Conservation (phyloP, 2,329 filamentous ascomycete genomes). For the Fusarium sarcochroum region DNA sequence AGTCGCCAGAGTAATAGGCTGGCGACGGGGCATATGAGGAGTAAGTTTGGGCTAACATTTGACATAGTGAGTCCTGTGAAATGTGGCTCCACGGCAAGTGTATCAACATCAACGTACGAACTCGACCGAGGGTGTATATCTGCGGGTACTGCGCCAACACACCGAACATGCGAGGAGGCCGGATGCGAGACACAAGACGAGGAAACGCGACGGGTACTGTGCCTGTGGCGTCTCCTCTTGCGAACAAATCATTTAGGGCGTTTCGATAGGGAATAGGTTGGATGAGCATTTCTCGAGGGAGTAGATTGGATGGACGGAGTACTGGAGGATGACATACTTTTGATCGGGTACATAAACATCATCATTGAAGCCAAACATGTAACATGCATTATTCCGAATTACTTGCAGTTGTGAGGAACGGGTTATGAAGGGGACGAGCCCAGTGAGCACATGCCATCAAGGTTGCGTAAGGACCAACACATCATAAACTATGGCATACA, state of each 20-base stretch:
- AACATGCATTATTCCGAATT: conserved; percentile 1
- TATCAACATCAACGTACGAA: conserved; percentile 69
- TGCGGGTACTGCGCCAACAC: conserved; percentile 75
- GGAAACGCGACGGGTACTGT: conserved; percentile 44
- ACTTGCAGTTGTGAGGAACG: neutral
- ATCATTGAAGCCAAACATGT: conserved; percentile 12
- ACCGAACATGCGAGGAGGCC: conserved; percentile 65
- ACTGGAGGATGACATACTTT: conserved; percentile 33
- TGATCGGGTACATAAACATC: conserved; percentile 34
- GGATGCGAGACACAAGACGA: conserved; percentile 61
- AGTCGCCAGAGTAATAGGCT: neutral
- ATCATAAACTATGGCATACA: neutral
- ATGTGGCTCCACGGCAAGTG: conserved; percentile 76
- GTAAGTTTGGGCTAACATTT: conserved; percentile 39
- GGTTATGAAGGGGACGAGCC: neutral
- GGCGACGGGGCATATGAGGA: conserved; percentile 1
- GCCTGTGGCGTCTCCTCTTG: conserved; percentile 56
- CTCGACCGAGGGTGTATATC: conserved; percentile 73
- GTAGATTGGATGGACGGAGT: conserved; percentile 38
- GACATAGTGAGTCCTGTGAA: conserved; percentile 72
- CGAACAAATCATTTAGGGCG: conserved; percentile 60
- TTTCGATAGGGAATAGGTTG: conserved; percentile 54
- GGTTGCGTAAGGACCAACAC: neutral
- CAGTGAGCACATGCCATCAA: conserved; percentile 3
- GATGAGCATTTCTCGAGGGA: conserved; percentile 40